Evolutionary conservation across 2,329 filamentous ascomycete genomes (phyloP), one percentile per base, ranked within the genome.

Genomic region (Colletotrichum noveboracense): DNA sequence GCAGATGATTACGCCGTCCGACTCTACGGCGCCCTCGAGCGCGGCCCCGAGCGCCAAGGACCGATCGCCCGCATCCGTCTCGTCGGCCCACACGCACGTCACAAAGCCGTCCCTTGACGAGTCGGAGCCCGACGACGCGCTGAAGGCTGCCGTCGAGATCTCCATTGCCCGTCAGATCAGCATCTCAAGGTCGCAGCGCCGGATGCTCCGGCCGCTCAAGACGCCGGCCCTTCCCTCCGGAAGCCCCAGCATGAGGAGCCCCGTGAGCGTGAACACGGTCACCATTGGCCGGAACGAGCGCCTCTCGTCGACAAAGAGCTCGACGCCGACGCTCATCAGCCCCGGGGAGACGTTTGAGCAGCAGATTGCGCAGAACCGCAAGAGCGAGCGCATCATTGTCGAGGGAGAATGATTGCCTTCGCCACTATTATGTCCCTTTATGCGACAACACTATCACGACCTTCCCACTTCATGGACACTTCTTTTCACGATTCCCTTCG

Each of bases 121-220:
- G 34, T 78, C 72, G 9, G 73, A 73, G 52, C 68, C 83, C 1
- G 85, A 88, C 77, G 81, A 82, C 26, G 86, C 85, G 8, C 82
- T 90, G 16, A 88, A 89, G 77, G 88, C 88, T 58, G 90, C 92
- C 3, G 91, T 93, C 6, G 90, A 93, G 82, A 87, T 93, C 61
- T 93, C 92, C 3, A 94, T 94, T 78, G 92, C 92, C 1, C 87
- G 93, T 2, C 92, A 94, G 81, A 93, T 94, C 78, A 93, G 90
- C 78, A 86, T 94, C 30, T 93, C 91, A 14, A 85, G 89, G 14
- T 88, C 92, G 82, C 93, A 94, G 82, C 87, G 90, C 21, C 88
- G 89, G 79, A 84, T 93, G 77, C 84, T 93, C 21, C 87, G 89
- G n/a, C 90, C 91, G 14, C 83, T 92, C 52, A 86, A 88, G 79